A percentile compares a stretch with the other conserved stretches of the same genome.
phyloP scores from a whole-genome alignment of 805 yeast species.

The Maudiozyma turicensis region DNA sequence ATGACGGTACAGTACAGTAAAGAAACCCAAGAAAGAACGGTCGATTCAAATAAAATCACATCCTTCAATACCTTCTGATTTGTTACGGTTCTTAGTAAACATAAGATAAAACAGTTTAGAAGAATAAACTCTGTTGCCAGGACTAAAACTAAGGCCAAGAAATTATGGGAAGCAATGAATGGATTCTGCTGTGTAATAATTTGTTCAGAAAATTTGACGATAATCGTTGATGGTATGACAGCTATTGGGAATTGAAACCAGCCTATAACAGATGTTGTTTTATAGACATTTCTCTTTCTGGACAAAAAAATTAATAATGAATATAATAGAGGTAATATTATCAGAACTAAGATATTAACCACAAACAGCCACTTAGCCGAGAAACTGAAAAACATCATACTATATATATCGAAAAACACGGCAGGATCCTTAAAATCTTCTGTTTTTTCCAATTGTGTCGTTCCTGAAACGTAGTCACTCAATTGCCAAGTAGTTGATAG shows the following conservation, averaged over 20 bases:
- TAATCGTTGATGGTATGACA: conserved; percentile 35
- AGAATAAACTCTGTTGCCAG: conserved; percentile 40
- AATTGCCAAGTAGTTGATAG: conserved; percentile 59
- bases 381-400: conserved; percentile 43
- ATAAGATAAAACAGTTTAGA: conserved; percentile 47
- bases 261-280: conserved; percentile 28
- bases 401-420: conserved; percentile 56
- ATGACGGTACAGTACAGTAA: conserved; percentile 43
- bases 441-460: conserved; percentile 15
- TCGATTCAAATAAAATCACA: conserved; percentile 43
- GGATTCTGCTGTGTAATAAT: conserved; percentile 38
- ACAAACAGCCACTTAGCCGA: conserved; percentile 42
- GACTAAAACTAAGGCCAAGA: conserved; percentile 40
- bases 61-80: conserved; percentile 55
- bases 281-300: conserved; percentile 40
- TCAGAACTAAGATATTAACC: conserved; percentile 44
- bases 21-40: conserved; percentile 47
- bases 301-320: conserved; percentile 41
- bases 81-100: conserved; percentile 26
- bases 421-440: conserved; percentile 34
- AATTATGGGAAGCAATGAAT: conserved; percentile 42
- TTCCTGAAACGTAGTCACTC: conserved; percentile 35
- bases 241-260: conserved; percentile 56
- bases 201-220: conserved; percentile 31
- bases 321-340: conserved; percentile 45